Evolutionary conservation across 1,284 basidiomycete species (phyloP).

Genomic region (Coniophora puteana): DNA sequence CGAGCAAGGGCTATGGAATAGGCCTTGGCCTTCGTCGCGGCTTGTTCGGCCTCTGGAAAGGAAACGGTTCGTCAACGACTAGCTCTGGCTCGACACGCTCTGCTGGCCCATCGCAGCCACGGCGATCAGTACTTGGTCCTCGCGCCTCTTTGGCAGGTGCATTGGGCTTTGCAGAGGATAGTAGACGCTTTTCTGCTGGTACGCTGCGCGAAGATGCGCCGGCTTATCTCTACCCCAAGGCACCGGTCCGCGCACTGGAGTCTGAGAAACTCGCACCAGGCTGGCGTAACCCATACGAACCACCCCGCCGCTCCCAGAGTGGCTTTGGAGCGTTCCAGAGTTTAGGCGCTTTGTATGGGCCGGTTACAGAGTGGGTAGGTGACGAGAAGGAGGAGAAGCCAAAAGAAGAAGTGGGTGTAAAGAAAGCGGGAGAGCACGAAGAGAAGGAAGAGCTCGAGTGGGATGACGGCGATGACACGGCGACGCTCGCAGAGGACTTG

Average conservation of each 20-base stretch:
- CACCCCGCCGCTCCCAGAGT: conserved; percentile 12
- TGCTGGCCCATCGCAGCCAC: no score
- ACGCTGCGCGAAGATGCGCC: conserved; percentile 18
- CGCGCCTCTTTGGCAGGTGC: no score
- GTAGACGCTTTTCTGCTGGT: conserved; percentile 22
- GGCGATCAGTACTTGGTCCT: background rate
- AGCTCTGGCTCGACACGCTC: no score
- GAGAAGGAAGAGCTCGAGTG: conserved; percentile 25
- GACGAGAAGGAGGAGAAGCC: conserved; percentile 9
- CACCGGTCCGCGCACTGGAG: conserved; percentile 18
- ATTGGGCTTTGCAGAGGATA: no score
- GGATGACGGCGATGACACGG: conserved; percentile 23
- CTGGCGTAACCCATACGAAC: conserved; percentile 22
- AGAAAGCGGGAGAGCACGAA: conserved; percentile 16
- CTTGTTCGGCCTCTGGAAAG: no score
- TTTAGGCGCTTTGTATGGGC: no score
- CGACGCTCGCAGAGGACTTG: conserved; percentile 27
- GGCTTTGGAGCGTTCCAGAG: no score
- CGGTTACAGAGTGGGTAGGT: no score
- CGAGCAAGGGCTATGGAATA: conserved; percentile 28
- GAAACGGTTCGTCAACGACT: no score
- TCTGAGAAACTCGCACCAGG: conserved; percentile 30
- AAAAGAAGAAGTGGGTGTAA: conserved; percentile 13
- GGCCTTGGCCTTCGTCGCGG: conserved; percentile 27
- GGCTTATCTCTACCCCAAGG: no score